Conservation (phyloP, 768 basidiomycete genomes). For the Trichaptum fuscoviolaceum region DNA sequence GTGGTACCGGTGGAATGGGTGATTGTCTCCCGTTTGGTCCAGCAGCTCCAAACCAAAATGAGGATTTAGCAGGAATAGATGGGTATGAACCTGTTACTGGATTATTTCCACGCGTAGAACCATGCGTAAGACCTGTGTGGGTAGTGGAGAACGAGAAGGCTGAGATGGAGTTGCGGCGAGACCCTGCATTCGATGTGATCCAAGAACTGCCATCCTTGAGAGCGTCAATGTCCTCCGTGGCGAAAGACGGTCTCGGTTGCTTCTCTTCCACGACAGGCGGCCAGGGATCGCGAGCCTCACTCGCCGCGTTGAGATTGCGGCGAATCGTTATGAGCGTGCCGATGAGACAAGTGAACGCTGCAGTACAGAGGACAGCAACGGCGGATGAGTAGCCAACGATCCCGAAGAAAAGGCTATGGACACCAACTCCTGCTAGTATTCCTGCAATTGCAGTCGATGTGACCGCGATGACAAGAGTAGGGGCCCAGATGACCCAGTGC, state of each 20-base stretch:
- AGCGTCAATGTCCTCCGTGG: slow-evolving; percentile 66
- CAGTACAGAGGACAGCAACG: slow-evolving; percentile 45
- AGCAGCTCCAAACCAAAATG: slow-evolving; percentile 55
- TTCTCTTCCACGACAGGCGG: slow-evolving; percentile 52
- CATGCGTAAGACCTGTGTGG: slow-evolving; percentile 42
- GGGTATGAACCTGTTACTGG: slow-evolving; percentile 31
- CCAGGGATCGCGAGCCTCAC: slow-evolving; percentile 52
- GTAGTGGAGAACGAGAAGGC: slow-evolving; percentile 73
- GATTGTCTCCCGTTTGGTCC: slow-evolving; percentile 35
- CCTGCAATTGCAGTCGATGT: slow-evolving; percentile 57
- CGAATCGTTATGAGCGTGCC: slow-evolving; percentile 61
- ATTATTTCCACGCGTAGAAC: slow-evolving; percentile 28
- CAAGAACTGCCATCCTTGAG: slow-evolving; percentile 76
- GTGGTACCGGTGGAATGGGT: slow-evolving; percentile 49
- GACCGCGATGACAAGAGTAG: slow-evolving; percentile 47
- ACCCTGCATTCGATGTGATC: slow-evolving; percentile 63
- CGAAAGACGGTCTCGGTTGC: slow-evolving; percentile 57
- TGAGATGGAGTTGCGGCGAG: slow-evolving; percentile 53
- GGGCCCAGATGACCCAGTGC: slow-evolving; percentile 73
- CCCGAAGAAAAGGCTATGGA: slow-evolving; percentile 55
- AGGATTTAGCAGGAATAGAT: slow-evolving; percentile 43
- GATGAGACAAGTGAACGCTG: slow-evolving; percentile 54
- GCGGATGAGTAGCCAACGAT: slow-evolving; percentile 51
- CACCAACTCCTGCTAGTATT: slow-evolving; percentile 47
- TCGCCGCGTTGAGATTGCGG: slow-evolving; percentile 53